phyloP scores from a whole-genome alignment of 108 stramenopile species.

The Skeletonema marinoi region DNA sequence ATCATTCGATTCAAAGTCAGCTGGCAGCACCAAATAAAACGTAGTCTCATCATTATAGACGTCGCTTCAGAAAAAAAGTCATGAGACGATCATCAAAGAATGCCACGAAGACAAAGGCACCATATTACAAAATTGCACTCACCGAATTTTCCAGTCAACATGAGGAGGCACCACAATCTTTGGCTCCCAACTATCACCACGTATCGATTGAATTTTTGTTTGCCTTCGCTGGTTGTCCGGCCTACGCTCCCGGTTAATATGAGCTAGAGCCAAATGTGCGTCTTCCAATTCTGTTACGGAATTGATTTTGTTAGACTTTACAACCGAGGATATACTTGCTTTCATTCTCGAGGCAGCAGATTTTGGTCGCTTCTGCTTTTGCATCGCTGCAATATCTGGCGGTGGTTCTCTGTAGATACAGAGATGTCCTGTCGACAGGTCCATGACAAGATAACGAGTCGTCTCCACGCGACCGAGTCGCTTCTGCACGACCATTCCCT shows the following conservation, averaged over 20 bases:
- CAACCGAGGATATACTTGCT: neutral
- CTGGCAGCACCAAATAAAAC: slow-evolving; percentile 34
- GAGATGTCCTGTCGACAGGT: slow-evolving; percentile 16
- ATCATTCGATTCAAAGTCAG: slow-evolving; percentile 26
- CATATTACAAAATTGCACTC: neutral
- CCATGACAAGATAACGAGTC: slow-evolving; percentile 35
- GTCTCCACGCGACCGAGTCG: slow-evolving; percentile 17
- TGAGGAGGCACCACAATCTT: slow-evolving; percentile 16
- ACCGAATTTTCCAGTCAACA: slow-evolving; percentile 38
- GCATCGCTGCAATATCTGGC: neutral
- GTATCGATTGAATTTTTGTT: slow-evolving; percentile 1
- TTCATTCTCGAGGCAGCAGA: slow-evolving; percentile 1
- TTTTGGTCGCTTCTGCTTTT: neutral
- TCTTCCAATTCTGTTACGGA: neutral
- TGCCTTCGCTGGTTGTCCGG: neutral
- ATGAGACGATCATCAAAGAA: neutral
- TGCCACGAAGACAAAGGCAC: neutral
- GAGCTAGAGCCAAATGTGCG: neutral
- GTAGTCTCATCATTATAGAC: slow-evolving; percentile 27
- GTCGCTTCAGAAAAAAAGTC: slow-evolving; percentile 3
- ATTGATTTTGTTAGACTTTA: neutral
- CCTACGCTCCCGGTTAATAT: slow-evolving; percentile 1
- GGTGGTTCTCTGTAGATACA: slow-evolving; percentile 31
- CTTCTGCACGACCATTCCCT: slow-evolving; percentile 34
- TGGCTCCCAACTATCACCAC: slow-evolving; percentile 23